These are phyloP conservation scores for Pseudogymnoascus sp. DNA, from an alignment of 2,329 filamentous ascomycete genomes.

Conservation along the genomic window DNA sequence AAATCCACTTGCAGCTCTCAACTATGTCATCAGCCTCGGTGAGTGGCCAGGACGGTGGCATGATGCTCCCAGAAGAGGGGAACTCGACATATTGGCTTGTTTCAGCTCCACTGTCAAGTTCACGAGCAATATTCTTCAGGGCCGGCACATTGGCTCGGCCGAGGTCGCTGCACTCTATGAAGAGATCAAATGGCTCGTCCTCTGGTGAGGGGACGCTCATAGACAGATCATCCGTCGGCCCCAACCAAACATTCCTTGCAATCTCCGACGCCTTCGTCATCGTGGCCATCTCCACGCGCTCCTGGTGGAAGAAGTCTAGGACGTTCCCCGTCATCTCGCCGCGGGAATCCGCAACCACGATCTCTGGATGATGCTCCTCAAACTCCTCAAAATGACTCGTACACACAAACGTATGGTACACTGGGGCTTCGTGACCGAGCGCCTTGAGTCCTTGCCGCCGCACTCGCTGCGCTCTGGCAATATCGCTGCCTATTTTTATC, in stretches of 20 bases:
- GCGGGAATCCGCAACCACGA: slow-evolving; percentile 67
- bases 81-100: slow-evolving; percentile 57
- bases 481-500: slow-evolving; percentile 55
- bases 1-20: slow-evolving; percentile 84
- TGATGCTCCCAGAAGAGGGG: slow-evolving; percentile 86
- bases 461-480: slow-evolving; percentile 67
- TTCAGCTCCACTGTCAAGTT: slow-evolving; percentile 34
- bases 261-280: slow-evolving; percentile 92
- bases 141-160: slow-evolving; percentile 65
- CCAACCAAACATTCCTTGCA: slow-evolving; percentile 80
- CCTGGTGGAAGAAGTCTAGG: slow-evolving; percentile 83
- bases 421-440: slow-evolving; percentile 42
- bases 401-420: slow-evolving; percentile 80
- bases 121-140: slow-evolving; percentile 54
- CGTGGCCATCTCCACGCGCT: slow-evolving; percentile 82
- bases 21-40: slow-evolving; percentile 76
- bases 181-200: slow-evolving; percentile 62
- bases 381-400: slow-evolving; percentile 59
- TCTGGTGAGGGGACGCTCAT: slow-evolving; percentile 40
- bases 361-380: slow-evolving; percentile 57
- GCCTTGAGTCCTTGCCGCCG: slow-evolving; percentile 26
- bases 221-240: slow-evolving; percentile 66
- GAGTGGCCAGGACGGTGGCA: slow-evolving; percentile 76
- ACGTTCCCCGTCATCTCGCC: slow-evolving; percentile 68
- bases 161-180: slow-evolving; percentile 83